Evolutionary conservation across 352 stramenopile species (phyloP), one percentile per base, ranked within the genome.

Genomic region (Globisporangium camurandrum): DNA sequence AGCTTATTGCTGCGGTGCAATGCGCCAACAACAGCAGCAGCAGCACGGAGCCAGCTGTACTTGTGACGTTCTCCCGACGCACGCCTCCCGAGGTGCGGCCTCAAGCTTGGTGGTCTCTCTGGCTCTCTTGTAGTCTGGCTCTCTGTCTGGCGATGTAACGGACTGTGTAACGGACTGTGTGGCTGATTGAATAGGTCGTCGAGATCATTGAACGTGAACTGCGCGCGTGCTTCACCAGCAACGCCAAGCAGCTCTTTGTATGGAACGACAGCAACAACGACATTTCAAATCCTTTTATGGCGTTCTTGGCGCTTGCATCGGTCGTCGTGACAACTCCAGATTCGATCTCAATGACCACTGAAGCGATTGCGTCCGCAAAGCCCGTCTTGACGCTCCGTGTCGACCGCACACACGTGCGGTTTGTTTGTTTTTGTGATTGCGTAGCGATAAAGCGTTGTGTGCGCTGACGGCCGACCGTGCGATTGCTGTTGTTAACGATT

Each of bases 321-420:
- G 64, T 50, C 9, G 64, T 91, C 26, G 67, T 88, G 16, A 88
- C 73, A 8, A 91, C 79, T 1, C 79, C 80, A 9, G 80, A 91
- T 52, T 91, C 76, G 4, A 72, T 88, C 44, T 88, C 80, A 23
- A 91, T 91, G 80, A 83, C 75, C 0, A 91, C 80, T 20, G 80
- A 91, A 54, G 80, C 80, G 14, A 69, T 88, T 37, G 65, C 70
- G 8, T 63, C 71, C 0, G 57, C 62, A 11, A 86, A 80, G 26
- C 55, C 72, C 0, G 75, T 87, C n/a, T 64, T 81, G 14, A 76
- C 59, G 1, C 63, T 88, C 30, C 66, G 67, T 23, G 37, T 61
- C 5, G 60, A 84, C 16, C 58, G 47, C n/a, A 65, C 66, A 55
- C 78, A 59, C 53, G 72, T 86, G 56, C 37, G 36, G 26, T 28